A percentile compares a stretch with the other conserved stretches of the same genome.
Conservation (phyloP, 2,329 filamentous ascomycete genomes). For the Pseudonectria foliicola region DNA sequence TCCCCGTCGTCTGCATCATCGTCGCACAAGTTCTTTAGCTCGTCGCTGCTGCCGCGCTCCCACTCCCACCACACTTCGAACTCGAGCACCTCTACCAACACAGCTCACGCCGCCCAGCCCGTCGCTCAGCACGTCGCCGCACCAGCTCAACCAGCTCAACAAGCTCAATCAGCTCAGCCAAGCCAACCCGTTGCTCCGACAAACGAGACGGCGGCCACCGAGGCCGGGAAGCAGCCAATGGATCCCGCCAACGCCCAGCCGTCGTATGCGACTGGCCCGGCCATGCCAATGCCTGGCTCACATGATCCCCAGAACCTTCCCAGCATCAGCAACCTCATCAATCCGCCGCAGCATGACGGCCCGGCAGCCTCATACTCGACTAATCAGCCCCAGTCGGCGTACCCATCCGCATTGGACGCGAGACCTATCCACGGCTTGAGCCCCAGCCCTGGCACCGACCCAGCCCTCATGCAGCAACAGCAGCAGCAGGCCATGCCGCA, state of each 20-base stretch:
- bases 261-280: constrained; percentile 19
- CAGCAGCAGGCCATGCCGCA: constrained; percentile 20
- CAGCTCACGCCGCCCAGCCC: constrained; percentile 1
- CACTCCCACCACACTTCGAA: constrained; percentile 26
- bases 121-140: constrained; percentile 25
- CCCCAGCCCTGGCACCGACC: constrained; percentile 32
- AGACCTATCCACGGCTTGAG: constrained; percentile 20
- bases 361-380: constrained; percentile 26
- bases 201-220: constrained; percentile 12
- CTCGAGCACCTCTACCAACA: constrained; percentile 14
- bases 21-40: constrained; percentile 39
- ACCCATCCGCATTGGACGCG: constrained; percentile 20
- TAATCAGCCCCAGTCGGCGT: constrained; percentile 18
- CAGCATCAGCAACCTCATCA: constrained; percentile 78
- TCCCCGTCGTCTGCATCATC: constrained; percentile 39
- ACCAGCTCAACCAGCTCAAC: constrained; percentile 21
- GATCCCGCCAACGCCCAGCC: constrained; percentile 22
- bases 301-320: constrained; percentile 62
- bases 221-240: constrained; percentile 20
- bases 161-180: too few relatives aligned
- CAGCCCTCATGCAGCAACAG: constrained; percentile 27
- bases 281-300: constrained; percentile 27
- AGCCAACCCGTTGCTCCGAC: constrained; percentile 11
- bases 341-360: constrained; percentile 43
- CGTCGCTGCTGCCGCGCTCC: constrained; percentile 26